Percentiles rank a stretch among this genome's conserved stretches.
phyloP scores from a whole-genome alignment of 2,329 filamentous ascomycete species.

The Aspergillus sp. region DNA sequence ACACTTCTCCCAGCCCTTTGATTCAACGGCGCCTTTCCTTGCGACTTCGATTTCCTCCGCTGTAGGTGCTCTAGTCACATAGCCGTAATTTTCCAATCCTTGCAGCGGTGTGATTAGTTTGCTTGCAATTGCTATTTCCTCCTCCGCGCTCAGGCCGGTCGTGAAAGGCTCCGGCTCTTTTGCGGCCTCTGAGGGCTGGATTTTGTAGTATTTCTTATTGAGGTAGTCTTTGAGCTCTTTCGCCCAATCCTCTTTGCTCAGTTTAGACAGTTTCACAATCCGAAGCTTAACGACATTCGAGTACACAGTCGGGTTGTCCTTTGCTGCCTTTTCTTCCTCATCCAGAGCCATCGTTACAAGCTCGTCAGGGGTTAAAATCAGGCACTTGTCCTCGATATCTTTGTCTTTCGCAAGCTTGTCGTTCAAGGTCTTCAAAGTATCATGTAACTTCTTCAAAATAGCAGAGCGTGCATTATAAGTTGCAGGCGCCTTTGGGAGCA shows the following conservation, averaged over 20 bases:
- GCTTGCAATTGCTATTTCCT: slow-evolving; percentile 68
- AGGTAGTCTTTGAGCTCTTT: slow-evolving; percentile 55
- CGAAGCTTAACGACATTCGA: slow-evolving; percentile 79
- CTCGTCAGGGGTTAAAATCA: slow-evolving; percentile 45
- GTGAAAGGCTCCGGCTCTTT: slow-evolving; percentile 56
- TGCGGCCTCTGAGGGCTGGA: slow-evolving; percentile 28
- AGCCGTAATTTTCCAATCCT: slow-evolving; percentile 68
- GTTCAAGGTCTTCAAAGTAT: slow-evolving; percentile 44
- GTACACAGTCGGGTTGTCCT: slow-evolving; percentile 70
- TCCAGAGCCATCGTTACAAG: slow-evolving; percentile 49
- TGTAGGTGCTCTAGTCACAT: slow-evolving; percentile 68
- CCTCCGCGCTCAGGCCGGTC: slow-evolving; percentile 66
- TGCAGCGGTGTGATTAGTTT: slow-evolving; percentile 64
- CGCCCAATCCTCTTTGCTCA: slow-evolving; percentile 71
- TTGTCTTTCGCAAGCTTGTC: slow-evolving; percentile 35
- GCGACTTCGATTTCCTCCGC: slow-evolving; percentile 66
- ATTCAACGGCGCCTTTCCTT: slow-evolving; percentile 62
- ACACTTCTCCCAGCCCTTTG: slow-evolving; percentile 80
- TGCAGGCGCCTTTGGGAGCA: slow-evolving; percentile 45
- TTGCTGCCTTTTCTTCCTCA: slow-evolving; percentile 74
- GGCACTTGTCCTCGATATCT: slow-evolving; percentile 29
- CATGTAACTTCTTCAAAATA: slow-evolving; percentile 46
- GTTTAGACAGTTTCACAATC: slow-evolving; percentile 73
- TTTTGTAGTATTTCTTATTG: slow-evolving; percentile 38
- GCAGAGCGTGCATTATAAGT: slow-evolving; percentile 41